Evolutionary conservation across 179 eudicot species (phyloP).

Genomic region (Spinacia oleracea): DNA sequence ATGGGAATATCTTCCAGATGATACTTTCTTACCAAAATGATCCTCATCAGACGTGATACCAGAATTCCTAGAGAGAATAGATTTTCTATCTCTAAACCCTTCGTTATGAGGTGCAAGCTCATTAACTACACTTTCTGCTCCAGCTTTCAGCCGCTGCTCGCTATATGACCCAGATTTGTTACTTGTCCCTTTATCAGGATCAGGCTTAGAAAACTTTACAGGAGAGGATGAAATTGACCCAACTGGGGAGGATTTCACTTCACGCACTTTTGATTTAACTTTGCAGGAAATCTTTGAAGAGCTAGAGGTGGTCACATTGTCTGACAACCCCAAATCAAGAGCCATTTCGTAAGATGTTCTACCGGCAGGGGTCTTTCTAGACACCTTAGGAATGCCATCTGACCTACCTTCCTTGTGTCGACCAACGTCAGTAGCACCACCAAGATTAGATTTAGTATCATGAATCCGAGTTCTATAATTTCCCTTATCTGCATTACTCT

Average conservation of each 20-base stretch:
- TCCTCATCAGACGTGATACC: slow-evolving; percentile 23
- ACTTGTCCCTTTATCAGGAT: slow-evolving; percentile 30
- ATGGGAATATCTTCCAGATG: slow-evolving; percentile 24
- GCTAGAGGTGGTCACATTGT: slow-evolving; percentile 44
- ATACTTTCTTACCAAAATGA: slow-evolving; percentile 17
- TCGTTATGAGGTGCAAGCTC: slow-evolving; percentile 23
- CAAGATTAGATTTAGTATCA: slow-evolving; percentile 24
- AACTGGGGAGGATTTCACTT: slow-evolving; percentile 39
- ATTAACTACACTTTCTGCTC: slow-evolving; percentile 21
- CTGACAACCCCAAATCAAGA: slow-evolving; percentile 37
- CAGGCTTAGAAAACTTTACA: slow-evolving; percentile 28
- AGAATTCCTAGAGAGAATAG: slow-evolving; percentile 25
- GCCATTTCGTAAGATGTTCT: slow-evolving; percentile 34
- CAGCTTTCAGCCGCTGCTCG: slow-evolving; percentile 28
- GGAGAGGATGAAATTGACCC: slow-evolving; percentile 51
- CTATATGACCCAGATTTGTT: slow-evolving; percentile 24
- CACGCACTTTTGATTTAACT: slow-evolving; percentile 32
- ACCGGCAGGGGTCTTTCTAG: slow-evolving; percentile 28
- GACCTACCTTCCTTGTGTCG: slow-evolving; percentile 23
- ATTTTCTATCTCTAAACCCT: slow-evolving; percentile 29
- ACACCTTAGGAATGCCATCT: slow-evolving; percentile 21
- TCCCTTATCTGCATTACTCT: slow-evolving; percentile 19
- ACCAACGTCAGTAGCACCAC: slow-evolving; percentile 16
- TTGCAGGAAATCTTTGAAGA: slow-evolving; percentile 40
- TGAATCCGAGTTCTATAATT: slow-evolving; percentile 21